Base-by-base conservation (phyloP, 2,329 filamentous ascomycete genomes). In the Dothiorella sarmentorum region DNA sequence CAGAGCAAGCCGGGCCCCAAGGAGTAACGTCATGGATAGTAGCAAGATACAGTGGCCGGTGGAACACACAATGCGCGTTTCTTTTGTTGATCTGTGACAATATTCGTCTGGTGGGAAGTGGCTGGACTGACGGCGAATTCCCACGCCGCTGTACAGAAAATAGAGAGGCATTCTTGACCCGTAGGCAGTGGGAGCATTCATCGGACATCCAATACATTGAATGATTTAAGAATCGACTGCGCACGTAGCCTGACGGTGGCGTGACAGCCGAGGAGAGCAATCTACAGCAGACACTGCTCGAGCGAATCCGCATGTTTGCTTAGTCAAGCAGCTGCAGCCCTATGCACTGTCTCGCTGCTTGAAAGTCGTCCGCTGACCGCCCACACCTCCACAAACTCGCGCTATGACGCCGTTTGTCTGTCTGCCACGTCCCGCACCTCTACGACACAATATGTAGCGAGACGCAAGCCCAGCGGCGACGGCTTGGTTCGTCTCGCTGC, bases 1-100 rank as follows among this genome's bases (percentile, higher is more conserved):
- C 72, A 74, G 66, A 72, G 69, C 65, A 67, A 67, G 60, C 71
- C 72, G 17, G 70, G 44, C 15, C 38, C 38, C 44, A 59, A 59
- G 56, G 43, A 58, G 27, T 35, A 45, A 31, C 20, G 18, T 24
- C 3, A 22, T 47, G n/a, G 11, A 29, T 31, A 29, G 31, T 38
- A 22, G 13, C 42, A 47, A 37, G 31, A 22, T 49, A 29, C 33
- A 31, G 43, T 45, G 55, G 44, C 22, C 44, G 17, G 40, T 37
- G 33, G 15, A 58, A 43, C 43, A 47, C 37, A 38, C 44, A 37
- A 18, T 49, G 43, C 22, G 31, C 6, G 24, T 58, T 58, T 58
- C 55, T 13, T 58, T 47, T 58, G 55, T 58, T 40, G 9, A 40
- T 37, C n/a, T 58, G 55, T 49, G 43, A 49, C 26, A 38, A 47